Evolutionary conservation across 2,329 filamentous ascomycete species (phyloP), one percentile per base, ranked within the genome.

Genomic region (Daldinia sp.): DNA sequence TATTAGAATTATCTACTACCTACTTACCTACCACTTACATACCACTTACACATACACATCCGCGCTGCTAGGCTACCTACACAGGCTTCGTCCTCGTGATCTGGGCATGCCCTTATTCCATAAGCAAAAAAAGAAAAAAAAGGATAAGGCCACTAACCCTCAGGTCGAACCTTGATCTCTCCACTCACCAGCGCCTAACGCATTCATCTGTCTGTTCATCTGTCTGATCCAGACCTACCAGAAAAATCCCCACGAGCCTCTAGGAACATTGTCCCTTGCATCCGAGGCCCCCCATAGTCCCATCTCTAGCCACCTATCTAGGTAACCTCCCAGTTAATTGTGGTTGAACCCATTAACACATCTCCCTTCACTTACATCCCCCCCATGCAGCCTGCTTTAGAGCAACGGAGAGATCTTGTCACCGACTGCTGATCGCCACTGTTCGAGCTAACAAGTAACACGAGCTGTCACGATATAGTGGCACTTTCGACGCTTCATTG

Each of bases 261-360:
- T 61, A 64, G 58, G 58, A 64, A 62, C 34, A 48, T 62, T 34
- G 51, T 50, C 64, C 64, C 61, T 67, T 64, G 55, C 61, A 21
- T 64, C 61, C 58, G 34, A 48, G 54, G 27, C 10, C 34, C 29
- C 53, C 55, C 53, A 52, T 51, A 55, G 39, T 41, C 52, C 47
- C 59, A 53, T 64, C 64, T 57, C 49, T 57, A 47, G 29, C 59
- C 65, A 66, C 29, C 59, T 61, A 57, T n/a, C n/a, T n/a, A n/a
- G n/a, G n/a, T n/a, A n/a, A 50, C 59, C 50, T 61, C 55, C 15
- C 41, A 48, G 30, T 59, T 45, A 47, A 64, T 54, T 32, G 51
- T 59, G 54, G 54, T 61, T 55, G 49, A 55, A 49, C 21, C 56
- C 57, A 54, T 51, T 41, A 21, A 27, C 30, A 48, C 48, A 53